A percentile compares a stretch with the other conserved stretches of the same genome.
Evolutionary conservation across 768 basidiomycete genomes (phyloP).

Genomic region (Lactarius sp.): DNA sequence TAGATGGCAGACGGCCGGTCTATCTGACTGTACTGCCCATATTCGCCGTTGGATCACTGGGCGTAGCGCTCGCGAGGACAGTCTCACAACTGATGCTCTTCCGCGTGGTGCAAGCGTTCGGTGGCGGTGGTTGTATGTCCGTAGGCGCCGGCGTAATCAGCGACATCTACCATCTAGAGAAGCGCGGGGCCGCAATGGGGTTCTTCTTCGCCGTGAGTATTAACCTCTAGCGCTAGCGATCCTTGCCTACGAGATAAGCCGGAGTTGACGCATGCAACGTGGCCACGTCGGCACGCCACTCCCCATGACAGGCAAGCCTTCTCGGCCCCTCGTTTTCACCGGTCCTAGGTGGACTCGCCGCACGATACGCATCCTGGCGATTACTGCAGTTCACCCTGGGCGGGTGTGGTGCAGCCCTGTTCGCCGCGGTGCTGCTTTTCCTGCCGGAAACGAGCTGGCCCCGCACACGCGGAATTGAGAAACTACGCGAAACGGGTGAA

Average conservation of each 20-base stretch:
- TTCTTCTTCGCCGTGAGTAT: conserved; percentile 47
- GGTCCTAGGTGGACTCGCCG: conserved; percentile 48
- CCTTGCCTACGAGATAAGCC: too few relatives aligned
- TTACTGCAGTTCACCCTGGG: conserved; percentile 48
- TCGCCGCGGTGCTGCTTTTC: conserved; percentile 39
- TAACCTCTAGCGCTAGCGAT: background rate
- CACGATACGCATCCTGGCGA: conserved; percentile 66
- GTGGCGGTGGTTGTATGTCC: conserved; percentile 51
- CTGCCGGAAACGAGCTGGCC: conserved; percentile 72
- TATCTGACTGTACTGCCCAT: conserved; percentile 59
- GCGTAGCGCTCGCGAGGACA: conserved; percentile 45
- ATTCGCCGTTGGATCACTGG: conserved; percentile 53
- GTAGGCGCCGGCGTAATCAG: conserved; percentile 58
- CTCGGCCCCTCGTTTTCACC: conserved; percentile 62
- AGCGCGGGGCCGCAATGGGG: conserved; percentile 56
- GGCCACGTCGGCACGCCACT: too few relatives aligned
- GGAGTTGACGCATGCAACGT: too few relatives aligned
- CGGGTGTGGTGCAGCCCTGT: conserved; percentile 36
- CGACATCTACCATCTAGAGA: conserved; percentile 62
- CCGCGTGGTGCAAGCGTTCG: conserved; percentile 62
- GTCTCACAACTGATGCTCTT: conserved; percentile 50
- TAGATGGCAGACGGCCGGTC: conserved; percentile 61
- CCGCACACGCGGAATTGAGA: conserved; percentile 50
- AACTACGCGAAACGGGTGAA: conserved; percentile 26
- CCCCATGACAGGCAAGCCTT: conserved; percentile 40